Evolutionary conservation across 2,329 filamentous ascomycete species (phyloP), one percentile per base, ranked within the genome.

Genomic region (Penicillium corylophilum): DNA sequence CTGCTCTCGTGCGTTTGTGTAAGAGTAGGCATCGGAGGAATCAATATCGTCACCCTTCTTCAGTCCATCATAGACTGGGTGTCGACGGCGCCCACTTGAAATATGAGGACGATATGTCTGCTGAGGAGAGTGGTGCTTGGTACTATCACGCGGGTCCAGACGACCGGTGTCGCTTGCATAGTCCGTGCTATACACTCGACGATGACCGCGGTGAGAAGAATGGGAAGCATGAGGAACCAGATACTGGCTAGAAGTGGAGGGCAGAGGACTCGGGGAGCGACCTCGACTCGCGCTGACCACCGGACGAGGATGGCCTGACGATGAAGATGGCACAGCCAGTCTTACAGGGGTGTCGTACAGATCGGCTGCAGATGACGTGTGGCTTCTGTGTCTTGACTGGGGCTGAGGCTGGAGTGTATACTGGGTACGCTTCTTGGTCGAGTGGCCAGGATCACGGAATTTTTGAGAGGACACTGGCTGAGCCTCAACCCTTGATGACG

Each of bases 1-100:
- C 48, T 77, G 74, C 48, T 78, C 75, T 33, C 70, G 70, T 2
- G 75, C 69, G 6, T 71, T 75, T 13, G 76, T 79, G 54, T 78
- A 78, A 12, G 75, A 77, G 55, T 76, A 78, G 6, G 72, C 71
- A 59, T 74, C 68, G 41, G 71, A 69, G 16, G 72, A 63, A 44
- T 74, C 72, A 53, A 75, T 71, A 42, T 74, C 70, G 22, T 71
- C 67, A 33, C 65, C 64, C 50, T 70, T 67, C 42, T 63, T 61
- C 40, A 61, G 51, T 29, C 65, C 60, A 16, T 64, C 65, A 7
- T 65, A 61, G 12, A 60, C 57, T 29, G 66, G 64, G 49, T 73
- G 67, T 18, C 63, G 64, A 40, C 59, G 61, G 13, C 57, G 59
- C 7, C 54, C 55, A 43, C 56, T 57, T 2, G 63, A 61, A 16